A percentile compares a stretch with the other conserved stretches of the same genome.
Evolutionary conservation across 345 rosid genomes (phyloP).

Genomic region (Sisymbrium irio): DNA sequence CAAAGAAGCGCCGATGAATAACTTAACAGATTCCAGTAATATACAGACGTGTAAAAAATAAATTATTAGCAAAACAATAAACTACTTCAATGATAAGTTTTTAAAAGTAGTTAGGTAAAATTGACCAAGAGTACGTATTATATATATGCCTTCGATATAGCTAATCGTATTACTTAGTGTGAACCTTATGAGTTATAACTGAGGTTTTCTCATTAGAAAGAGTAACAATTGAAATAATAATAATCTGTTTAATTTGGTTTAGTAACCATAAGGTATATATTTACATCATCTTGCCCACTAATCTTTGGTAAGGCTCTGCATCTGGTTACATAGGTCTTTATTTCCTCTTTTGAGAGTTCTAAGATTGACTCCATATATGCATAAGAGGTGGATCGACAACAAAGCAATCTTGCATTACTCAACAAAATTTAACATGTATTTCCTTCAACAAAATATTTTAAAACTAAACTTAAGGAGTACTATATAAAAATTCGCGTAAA

Average conservation of each 20-base stretch:
- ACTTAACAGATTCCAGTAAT: too few species aligned
- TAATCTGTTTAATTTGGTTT: background rate
- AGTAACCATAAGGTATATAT: background rate
- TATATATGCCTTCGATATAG: background rate
- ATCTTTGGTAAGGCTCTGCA: background rate
- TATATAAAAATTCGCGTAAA: background rate
- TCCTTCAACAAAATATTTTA: background rate
- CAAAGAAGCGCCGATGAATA: too few species aligned
- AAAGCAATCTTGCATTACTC: background rate
- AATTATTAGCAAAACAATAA: background rate
- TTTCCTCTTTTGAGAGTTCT: background rate
- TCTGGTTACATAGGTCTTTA: background rate
- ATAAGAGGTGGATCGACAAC: background rate
- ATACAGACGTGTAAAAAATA: too few species aligned
- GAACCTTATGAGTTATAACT: background rate
- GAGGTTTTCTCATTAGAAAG: background rate
- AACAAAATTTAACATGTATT: background rate
- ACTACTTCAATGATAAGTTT: background rate
- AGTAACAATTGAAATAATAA: background rate
- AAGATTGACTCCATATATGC: background rate
- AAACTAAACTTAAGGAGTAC: background rate
- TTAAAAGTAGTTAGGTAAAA: background rate
- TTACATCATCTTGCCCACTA: background rate
- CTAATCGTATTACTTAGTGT: background rate
- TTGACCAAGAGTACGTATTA: background rate